A percentile compares a stretch with the other conserved stretches of the same genome.
These are phyloP conservation scores for Trichosporon sp. DNA, from an alignment of 1,284 basidiomycete genomes.

Conservation along the genomic window DNA sequence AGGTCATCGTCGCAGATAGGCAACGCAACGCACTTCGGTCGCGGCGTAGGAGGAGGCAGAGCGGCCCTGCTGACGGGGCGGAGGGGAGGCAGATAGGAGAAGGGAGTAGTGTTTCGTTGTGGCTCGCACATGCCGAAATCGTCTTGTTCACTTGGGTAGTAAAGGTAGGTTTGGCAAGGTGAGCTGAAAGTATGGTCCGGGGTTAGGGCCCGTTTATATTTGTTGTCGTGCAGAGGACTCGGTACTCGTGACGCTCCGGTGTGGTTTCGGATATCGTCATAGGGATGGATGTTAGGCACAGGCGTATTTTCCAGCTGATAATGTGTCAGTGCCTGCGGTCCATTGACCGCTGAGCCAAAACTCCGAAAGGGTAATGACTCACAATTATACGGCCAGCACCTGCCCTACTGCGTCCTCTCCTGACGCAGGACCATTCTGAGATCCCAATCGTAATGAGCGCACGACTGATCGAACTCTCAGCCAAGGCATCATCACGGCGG, in stretches of 20 bases:
- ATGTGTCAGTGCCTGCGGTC: conserved; percentile 15
- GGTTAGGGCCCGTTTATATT: not conserved
- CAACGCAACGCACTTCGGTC: not conserved
- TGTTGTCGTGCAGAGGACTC: not conserved
- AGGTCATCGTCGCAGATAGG: conserved; percentile 5
- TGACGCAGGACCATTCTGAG: conserved; percentile 1
- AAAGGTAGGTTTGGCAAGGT: not conserved
- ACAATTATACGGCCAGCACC: conserved; percentile 5
- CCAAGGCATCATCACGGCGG: not conserved
- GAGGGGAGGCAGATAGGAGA: not conserved
- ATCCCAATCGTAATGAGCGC: not conserved
- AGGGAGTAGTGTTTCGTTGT: not conserved
- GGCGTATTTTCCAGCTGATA: conserved; percentile 13
- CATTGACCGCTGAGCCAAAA: not conserved
- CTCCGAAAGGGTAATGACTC: not conserved
- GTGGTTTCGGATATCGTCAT: conserved; percentile 16
- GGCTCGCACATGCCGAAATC: conserved; percentile 17
- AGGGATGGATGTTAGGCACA: conserved; percentile 4
- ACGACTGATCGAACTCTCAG: not conserved
- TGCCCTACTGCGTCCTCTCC: not conserved
- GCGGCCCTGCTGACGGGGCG: not conserved
- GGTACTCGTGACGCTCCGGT: not conserved
- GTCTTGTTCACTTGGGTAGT: no score
- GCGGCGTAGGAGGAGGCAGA: not conserved
- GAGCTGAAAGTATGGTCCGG: not conserved